Base-by-base conservation (phyloP, 2,329 filamentous ascomycete genomes). In the Pseudogymnoascus pannorum region DNA sequence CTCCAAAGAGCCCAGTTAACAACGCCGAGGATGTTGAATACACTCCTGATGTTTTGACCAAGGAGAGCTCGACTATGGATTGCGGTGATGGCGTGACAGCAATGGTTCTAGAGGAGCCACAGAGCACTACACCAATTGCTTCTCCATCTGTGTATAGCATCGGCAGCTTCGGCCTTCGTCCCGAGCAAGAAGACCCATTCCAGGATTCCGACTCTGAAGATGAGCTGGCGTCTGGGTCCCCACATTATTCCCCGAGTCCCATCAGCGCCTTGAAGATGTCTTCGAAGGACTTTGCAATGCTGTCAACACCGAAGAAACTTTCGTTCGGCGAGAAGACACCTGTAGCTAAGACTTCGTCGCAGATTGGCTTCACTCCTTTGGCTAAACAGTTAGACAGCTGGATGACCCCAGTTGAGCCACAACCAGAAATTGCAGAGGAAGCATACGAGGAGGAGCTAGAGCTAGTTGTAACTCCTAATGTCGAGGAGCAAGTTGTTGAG, bases 341-440 rank as follows among this genome's bases (percentile, higher is more conserved):
- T 63, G 48, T 54, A 14, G 48, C 48, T 12, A 54, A 54, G 26
- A 31, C 9, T 16, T 54, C 48, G n/a, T 70, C 29, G 12, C 74
- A 75, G 16, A 70, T 83, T 59, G 84, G 85, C 1, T 87, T 89
- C 64, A 88, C 85, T 1, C 84, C 86, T 22, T 75, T 91, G 36
- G 83, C 83, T 3, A 76, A 81, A 36, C 81, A 87, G 67, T 74
- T 90, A 4, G 80, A 76, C 62, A 78, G 79, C 22, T 91, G 88
- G 87, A 79, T 80, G 65, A 78, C 86, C 1, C 77, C 77, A 22
- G 61, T 59, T 5, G 29, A 22, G 3, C 59, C 59, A 8, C 58
- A 62, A 12, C 31, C 36, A 11, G 58, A 61, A n/a, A 61, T 29
- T 18, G 31, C 14, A 6, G 38, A 60, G 35, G 38, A 54, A 31